Evolutionary conservation across 1,284 basidiomycete species (phyloP).

Genomic region (Porogramme epimiltina): DNA sequence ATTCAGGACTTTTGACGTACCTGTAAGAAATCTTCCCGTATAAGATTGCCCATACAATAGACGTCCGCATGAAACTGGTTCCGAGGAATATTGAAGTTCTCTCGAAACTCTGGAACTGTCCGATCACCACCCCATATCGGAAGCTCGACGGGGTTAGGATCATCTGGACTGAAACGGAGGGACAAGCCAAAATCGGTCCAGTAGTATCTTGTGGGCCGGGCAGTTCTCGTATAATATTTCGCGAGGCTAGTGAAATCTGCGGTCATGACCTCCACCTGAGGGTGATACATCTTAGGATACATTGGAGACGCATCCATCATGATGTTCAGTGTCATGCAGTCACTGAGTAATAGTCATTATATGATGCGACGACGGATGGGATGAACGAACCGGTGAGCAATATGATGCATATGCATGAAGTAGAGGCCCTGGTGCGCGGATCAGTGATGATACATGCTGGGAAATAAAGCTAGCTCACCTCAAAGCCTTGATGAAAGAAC

Average conservation of each 20-base stretch:
- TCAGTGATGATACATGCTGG: not conserved
- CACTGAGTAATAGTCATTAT: slow-evolving; percentile 29
- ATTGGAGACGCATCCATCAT: slow-evolving; percentile 36
- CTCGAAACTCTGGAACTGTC: slow-evolving; percentile 12
- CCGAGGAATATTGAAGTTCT: not conserved
- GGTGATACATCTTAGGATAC: slow-evolving; percentile 34
- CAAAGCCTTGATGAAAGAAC: slow-evolving; percentile 23
- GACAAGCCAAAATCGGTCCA: slow-evolving; percentile 39
- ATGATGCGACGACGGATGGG: too few relatives aligned
- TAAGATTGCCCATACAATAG: slow-evolving; percentile 31
- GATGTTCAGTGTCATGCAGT: slow-evolving; percentile 37
- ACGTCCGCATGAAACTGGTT: slow-evolving; percentile 31
- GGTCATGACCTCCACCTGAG: not conserved
- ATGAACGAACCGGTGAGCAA: slow-evolving; percentile 19
- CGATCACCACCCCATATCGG: slow-evolving; percentile 32
- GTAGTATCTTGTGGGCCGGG: slow-evolving; percentile 32
- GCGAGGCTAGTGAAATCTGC: too few relatives aligned
- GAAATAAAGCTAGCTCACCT: slow-evolving; percentile 13
- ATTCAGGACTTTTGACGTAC: slow-evolving; percentile 4
- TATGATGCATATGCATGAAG: slow-evolving; percentile 22
- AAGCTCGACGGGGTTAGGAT: slow-evolving; percentile 24
- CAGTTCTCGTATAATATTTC: slow-evolving; percentile 23
- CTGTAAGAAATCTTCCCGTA: slow-evolving; percentile 30
- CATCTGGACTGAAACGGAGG: slow-evolving; percentile 10
- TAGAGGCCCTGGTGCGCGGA: slow-evolving; percentile 15